Base-by-base conservation (phyloP, 768 basidiomycete species). In the Punctularia strigosozonata region DNA sequence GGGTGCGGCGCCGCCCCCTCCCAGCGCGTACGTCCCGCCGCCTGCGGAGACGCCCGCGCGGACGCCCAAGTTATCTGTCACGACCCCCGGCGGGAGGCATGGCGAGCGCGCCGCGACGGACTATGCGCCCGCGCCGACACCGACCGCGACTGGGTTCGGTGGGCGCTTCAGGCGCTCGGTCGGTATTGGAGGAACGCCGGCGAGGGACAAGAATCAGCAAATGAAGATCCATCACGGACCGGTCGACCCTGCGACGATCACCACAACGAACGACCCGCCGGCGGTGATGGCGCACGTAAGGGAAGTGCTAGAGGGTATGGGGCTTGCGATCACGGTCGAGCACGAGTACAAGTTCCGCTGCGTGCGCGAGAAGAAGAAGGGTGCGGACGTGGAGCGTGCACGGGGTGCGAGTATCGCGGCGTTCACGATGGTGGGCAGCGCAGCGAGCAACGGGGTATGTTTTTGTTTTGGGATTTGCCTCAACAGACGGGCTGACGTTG, bases 301-400 rank as follows among this genome's bases (percentile, higher is more conserved):
- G 50, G 69, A 70, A 44, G 82, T 91, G 10, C 66, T 99, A 43
- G 72, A 77, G 48, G 74, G 73, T 23, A 90, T 98, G 88, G 95
- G 94, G 15, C 66, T 99, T 39, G 90, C 92, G 42, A 71, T 92
- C 42, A 75, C 82, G 50, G 59, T 76, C 23, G 95, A 99, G 62
- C 81, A 78, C 46, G 89, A 95, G 53, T 98, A 73, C 64, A 92
- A 89, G 66, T 81, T 81, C 52, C 67, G 86, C 43, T 95, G 92
- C 55, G 68, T 90, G 22, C 69, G 92, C 18, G 65, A 68, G 28
- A 88, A 91, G 70, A 71, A 68, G 56, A 73, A 69, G 58, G 87
- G 43, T 4, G 39, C 45, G 15, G 44, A 50, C 6, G 43, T 68
- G 22, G 62, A 65, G 47, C 54, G 68, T 49, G 56, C 70, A 41